These are phyloP conservation scores for Fusarium nanum DNA, from an alignment of 2,329 filamentous ascomycete genomes.

Conservation along the genomic window DNA sequence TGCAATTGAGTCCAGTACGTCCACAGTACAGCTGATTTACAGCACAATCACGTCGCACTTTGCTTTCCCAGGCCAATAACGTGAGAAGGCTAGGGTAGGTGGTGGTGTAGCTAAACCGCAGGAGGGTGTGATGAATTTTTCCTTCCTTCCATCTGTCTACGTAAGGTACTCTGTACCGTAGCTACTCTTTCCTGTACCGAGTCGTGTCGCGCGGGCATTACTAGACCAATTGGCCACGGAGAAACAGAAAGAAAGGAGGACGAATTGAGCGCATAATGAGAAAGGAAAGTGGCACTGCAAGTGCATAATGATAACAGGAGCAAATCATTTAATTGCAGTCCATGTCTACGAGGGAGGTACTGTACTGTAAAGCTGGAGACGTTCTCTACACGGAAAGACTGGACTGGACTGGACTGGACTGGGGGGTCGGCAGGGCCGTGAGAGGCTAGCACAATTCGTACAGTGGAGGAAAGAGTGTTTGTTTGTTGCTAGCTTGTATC, in stretches of 20 bases:
- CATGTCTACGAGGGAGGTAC: constrained; percentile 17
- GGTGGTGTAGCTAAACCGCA: constrained; percentile 29
- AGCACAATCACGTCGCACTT: constrained; percentile 22
- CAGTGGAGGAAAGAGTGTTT: constrained; percentile 25
- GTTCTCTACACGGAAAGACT: background rate
- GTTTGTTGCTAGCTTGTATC: constrained; percentile 42
- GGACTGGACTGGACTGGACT: constrained; percentile 2
- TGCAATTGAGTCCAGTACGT: background rate
- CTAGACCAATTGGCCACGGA: constrained; percentile 20
- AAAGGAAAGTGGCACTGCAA: constrained; percentile 17
- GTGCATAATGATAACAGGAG: constrained; percentile 26
- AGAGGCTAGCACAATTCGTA: constrained; percentile 44
- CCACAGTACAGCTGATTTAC: constrained; percentile 5
- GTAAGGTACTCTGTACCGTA: constrained; percentile 4
- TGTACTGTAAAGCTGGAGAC: constrained; percentile 2
- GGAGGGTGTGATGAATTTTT: constrained; percentile 37
- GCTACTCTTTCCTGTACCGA: constrained; percentile 26
- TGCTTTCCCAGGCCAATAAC: constrained; percentile 21
- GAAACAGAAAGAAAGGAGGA: constrained; percentile 13
- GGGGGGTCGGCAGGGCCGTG: constrained; percentile 40
- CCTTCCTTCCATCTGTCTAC: constrained; percentile 19
- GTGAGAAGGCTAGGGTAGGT: constrained; percentile 23
- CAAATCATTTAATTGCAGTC: constrained; percentile 23
- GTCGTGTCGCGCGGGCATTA: constrained; percentile 29
- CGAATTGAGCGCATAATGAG: constrained; percentile 22